Evolutionary conservation across 164 flowering plant genomes (phyloP).

Genomic region (Dillenia suffruticosa): DNA sequence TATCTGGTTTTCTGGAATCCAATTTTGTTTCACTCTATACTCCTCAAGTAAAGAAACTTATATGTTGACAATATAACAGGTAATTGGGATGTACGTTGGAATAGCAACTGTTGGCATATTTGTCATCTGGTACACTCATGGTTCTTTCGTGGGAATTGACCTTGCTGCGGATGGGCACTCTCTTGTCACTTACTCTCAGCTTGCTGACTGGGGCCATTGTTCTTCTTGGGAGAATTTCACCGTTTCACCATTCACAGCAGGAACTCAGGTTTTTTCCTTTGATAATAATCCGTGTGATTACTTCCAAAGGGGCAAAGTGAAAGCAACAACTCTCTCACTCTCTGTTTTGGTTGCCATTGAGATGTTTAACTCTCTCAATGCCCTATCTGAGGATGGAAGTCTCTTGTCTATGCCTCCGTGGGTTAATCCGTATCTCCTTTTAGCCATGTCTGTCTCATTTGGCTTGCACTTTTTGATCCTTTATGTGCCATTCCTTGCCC

Average conservation of each 20-base stretch:
- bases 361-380: slow-evolving; percentile 63
- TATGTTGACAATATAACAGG: slow-evolving; percentile 22
- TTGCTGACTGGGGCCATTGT: slow-evolving; percentile 59
- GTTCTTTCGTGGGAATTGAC: slow-evolving; percentile 50
- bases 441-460: slow-evolving; percentile 64
- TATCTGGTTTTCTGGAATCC: too few relatives aligned
- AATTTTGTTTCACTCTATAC: too few relatives aligned
- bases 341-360: slow-evolving; percentile 63
- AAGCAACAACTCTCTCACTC: slow-evolving; percentile 60
- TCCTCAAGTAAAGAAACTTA: too few relatives aligned
- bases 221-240: slow-evolving; percentile 44
- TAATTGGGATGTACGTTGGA: slow-evolving; percentile 61
- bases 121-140: slow-evolving; percentile 56
- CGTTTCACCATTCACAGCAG: slow-evolving; percentile 51
- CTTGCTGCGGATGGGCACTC: slow-evolving; percentile 55
- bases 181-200: slow-evolving; percentile 56
- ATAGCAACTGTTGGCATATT: slow-evolving; percentile 62
- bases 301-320: slow-evolving; percentile 51
- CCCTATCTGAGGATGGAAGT: slow-evolving; percentile 57
- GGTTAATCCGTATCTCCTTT: slow-evolving; percentile 59
- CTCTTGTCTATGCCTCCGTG: slow-evolving; percentile 61
- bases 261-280: slow-evolving; percentile 31
- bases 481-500: slow-evolving; percentile 58
- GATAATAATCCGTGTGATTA: slow-evolving; percentile 52
- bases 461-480: slow-evolving; percentile 58